Conservation (phyloP, 169 alveolate genomes). For the Perkinsus chesapeaki region DNA sequence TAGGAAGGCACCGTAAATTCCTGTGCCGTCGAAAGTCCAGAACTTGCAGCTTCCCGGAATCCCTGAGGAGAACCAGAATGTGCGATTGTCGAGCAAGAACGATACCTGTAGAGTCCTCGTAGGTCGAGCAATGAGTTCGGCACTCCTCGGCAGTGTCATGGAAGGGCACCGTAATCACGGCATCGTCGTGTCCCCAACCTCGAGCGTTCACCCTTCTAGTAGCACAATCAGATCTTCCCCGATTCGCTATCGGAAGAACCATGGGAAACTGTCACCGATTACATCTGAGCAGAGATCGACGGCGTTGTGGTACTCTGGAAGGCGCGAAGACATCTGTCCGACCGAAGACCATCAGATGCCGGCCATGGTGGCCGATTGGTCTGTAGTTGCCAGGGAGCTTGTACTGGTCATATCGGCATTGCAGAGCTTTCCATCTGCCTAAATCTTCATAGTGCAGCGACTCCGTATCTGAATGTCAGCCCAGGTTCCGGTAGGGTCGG, state of each 20-base stretch:
- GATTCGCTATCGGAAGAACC: background rate
- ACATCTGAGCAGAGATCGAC: background rate
- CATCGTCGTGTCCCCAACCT: background rate
- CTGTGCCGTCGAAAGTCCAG: background rate
- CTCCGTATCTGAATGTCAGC: background rate
- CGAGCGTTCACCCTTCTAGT: background rate
- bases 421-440: background rate
- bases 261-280: background rate
- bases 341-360: background rate
- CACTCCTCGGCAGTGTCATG: background rate
- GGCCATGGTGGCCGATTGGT: background rate
- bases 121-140: background rate
- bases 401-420: background rate
- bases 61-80: background rate
- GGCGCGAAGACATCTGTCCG: background rate
- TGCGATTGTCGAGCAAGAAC: too few species aligned
- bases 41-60: background rate
- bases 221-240: background rate
- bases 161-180: background rate
- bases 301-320: background rate
- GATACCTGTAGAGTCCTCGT: background rate
- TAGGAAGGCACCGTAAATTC: background rate
- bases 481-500: background rate
- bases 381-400: background rate
- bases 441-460: background rate